Evolutionary conservation across 768 basidiomycete genomes (phyloP).

Genomic region (Pleurotus ostreatus): DNA sequence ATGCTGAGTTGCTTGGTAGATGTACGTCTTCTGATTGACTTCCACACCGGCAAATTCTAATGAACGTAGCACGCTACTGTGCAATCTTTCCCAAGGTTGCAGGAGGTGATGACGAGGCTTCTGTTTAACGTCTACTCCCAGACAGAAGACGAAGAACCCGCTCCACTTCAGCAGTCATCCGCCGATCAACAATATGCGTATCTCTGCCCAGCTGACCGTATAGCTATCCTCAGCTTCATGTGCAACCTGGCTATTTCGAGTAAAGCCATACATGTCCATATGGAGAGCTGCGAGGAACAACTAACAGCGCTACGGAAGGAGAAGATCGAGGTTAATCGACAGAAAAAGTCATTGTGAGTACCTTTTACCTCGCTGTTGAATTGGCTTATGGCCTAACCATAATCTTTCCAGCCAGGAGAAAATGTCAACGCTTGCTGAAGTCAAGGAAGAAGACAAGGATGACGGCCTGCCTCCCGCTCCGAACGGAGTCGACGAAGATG

Average conservation of each 20-base stretch:
- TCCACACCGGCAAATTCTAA: constrained; percentile 2
- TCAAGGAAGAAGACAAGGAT: constrained; percentile 40
- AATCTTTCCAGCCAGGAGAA: constrained; percentile 56
- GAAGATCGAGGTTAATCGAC: constrained; percentile 90
- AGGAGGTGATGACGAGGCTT: constrained; percentile 65
- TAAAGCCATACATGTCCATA: constrained; percentile 80
- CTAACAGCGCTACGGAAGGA: constrained; percentile 92
- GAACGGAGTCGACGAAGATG: constrained; percentile 53
- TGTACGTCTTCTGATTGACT: constrained; percentile 44
- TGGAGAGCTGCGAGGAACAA: constrained; percentile 88
- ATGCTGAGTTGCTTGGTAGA: constrained; percentile 86
- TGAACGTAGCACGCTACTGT: constrained; percentile 64
- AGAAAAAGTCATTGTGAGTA: constrained; percentile 84
- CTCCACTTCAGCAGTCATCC: constrained; percentile 25
- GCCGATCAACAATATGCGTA: constrained; percentile 70
- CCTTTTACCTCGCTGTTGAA: neutral
- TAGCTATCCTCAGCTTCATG: constrained; percentile 84
- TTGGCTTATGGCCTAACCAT: constrained; percentile 9
- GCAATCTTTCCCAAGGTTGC: constrained; percentile 67
- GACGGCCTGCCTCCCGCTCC: constrained; percentile 25
- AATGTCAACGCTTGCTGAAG: constrained; percentile 64
- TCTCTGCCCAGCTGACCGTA: constrained; percentile 74
- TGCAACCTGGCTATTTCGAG: constrained; percentile 88
- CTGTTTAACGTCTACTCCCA: constrained; percentile 63
- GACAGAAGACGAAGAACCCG: constrained; percentile 32